Percentiles rank a stretch among this genome's conserved stretches.
These are phyloP conservation scores for Boletellus ananiceps DNA, from an alignment of 768 basidiomycete species.

Conservation along the genomic window DNA sequence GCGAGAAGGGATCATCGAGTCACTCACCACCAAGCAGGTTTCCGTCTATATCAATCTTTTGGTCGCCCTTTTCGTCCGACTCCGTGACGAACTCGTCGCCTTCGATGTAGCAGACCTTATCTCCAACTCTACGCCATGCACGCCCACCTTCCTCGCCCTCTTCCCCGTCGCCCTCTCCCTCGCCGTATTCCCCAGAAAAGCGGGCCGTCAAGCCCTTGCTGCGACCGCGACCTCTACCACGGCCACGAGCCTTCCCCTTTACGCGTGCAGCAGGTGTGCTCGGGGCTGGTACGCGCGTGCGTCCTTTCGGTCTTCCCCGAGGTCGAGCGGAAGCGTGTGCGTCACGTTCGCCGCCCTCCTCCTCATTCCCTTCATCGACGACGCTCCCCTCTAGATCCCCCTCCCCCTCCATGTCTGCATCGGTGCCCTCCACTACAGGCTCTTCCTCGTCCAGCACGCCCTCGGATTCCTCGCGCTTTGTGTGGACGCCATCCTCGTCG, in stretches of 20 bases:
- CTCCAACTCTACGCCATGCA: constrained; percentile 70
- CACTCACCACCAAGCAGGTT: constrained; percentile 76
- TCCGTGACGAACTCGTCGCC: constrained; percentile 87
- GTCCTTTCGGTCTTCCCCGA: constrained; percentile 37
- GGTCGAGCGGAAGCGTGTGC: constrained; percentile 30
- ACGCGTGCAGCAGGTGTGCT: constrained; percentile 31
- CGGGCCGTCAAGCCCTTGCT: constrained; percentile 30
- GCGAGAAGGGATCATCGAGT: neutral
- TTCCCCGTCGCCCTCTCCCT: constrained; percentile 36
- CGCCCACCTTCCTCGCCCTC: constrained; percentile 48
- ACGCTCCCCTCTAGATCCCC: constrained; percentile 31
- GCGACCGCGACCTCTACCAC: constrained; percentile 40
- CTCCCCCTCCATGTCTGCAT: constrained; percentile 26
- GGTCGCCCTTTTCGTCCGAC: constrained; percentile 81
- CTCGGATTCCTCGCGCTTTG: constrained; percentile 30
- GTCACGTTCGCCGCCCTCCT: constrained; percentile 34
- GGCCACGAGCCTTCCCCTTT: constrained; percentile 35
- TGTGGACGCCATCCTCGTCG: constrained; percentile 24
- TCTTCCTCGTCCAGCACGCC: constrained; percentile 32
- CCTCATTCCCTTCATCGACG: constrained; percentile 27
- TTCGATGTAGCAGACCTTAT: constrained; percentile 70
- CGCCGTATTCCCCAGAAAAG: constrained; percentile 33
- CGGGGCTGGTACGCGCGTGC: constrained; percentile 31
- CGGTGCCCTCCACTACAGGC: constrained; percentile 21
- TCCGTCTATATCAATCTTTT: constrained; percentile 86